Conservation (phyloP, 192 early-diverging fungal genomes). For the Backusella tuberculispora region DNA sequence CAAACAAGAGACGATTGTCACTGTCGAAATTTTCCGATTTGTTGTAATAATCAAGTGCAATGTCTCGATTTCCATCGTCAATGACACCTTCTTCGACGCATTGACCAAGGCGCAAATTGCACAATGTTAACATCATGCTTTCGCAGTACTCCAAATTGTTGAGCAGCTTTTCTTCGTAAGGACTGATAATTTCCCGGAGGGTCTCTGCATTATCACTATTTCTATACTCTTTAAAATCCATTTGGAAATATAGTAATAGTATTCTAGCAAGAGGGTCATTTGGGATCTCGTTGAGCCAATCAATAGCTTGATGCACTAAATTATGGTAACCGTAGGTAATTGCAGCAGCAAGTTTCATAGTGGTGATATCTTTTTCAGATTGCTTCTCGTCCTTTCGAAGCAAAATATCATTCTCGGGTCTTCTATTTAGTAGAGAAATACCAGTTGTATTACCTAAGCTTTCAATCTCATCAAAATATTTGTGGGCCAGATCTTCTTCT, state of each 20-base stretch:
- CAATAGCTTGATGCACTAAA: slow-evolving; percentile 1
- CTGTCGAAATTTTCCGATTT: neutral
- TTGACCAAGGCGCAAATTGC: slow-evolving; percentile 7
- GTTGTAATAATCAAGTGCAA: neutral
- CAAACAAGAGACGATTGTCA: neutral
- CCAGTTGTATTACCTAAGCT: neutral
- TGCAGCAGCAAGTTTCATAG: neutral
- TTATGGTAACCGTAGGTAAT: neutral
- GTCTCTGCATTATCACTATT: neutral
- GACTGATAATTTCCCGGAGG: neutral
- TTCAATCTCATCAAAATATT: neutral
- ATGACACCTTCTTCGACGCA: neutral
- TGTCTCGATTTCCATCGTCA: neutral
- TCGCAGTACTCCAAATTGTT: neutral
- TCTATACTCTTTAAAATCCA: neutral
- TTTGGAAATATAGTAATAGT: neutral
- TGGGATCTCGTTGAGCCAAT: slow-evolving; percentile 4
- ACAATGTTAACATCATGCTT: neutral
- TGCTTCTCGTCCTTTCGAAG: neutral
- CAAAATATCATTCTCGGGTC: neutral
- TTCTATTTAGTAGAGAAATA: neutral
- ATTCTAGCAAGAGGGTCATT: neutral
- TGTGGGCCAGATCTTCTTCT: neutral
- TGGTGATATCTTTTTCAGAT: neutral
- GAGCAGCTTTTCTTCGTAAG: neutral